Conservation (phyloP, 768 basidiomycete species). For the Suillus placidus region DNA sequence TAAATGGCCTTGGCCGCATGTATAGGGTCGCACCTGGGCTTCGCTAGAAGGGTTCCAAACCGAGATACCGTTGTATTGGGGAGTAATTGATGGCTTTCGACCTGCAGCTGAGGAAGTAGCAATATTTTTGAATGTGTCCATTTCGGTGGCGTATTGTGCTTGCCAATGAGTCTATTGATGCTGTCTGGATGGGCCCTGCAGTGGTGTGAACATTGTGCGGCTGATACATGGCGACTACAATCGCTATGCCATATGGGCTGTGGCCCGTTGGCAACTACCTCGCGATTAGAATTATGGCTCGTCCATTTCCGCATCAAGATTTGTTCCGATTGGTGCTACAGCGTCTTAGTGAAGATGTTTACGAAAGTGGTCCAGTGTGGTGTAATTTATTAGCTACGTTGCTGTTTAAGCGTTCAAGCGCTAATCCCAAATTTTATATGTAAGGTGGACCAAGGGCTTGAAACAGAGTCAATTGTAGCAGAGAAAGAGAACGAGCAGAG, state of each 20-base stretch:
- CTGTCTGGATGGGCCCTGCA: background rate
- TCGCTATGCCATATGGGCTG: background rate
- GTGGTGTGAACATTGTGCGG: background rate
- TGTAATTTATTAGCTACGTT: background rate
- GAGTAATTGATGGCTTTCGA: background rate
- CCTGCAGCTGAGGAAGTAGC: background rate
- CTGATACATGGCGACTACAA: background rate
- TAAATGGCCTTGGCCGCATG: background rate
- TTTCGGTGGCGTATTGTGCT: background rate
- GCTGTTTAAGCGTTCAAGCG: no score
- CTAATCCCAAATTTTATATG: constrained; percentile 21
- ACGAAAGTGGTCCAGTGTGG: background rate
- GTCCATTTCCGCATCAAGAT: background rate
- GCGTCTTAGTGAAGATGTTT: background rate
- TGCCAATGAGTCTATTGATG: background rate
- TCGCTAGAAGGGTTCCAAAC: background rate
- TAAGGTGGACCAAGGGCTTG: constrained; percentile 37
- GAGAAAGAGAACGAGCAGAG: constrained; percentile 4
- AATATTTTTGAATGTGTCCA: background rate
- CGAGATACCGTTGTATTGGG: background rate
- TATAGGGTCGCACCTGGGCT: background rate
- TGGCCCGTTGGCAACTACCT: background rate
- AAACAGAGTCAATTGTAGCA: background rate
- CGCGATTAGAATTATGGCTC: background rate
- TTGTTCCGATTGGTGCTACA: background rate